Conservation (phyloP, 371 early-diverging fungal species). For the Mucor indicus region DNA sequence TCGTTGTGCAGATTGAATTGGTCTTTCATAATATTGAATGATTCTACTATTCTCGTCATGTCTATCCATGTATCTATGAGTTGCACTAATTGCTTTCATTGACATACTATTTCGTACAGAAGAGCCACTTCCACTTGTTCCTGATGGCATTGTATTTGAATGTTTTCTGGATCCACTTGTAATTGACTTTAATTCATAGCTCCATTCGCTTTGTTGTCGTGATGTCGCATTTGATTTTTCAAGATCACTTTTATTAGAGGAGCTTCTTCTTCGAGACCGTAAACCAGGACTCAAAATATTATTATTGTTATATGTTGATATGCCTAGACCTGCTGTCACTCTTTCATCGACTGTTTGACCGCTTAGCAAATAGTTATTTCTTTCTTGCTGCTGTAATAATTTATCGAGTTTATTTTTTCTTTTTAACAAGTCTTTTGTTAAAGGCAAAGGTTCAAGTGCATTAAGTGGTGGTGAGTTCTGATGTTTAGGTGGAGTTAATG, state of each 20-base stretch:
- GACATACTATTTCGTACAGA: slow-evolving; percentile 21
- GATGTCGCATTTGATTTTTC: slow-evolving; percentile 1
- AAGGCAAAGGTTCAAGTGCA: slow-evolving; percentile 25
- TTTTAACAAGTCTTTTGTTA: slow-evolving; percentile 41
- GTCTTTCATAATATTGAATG: slow-evolving; percentile 1
- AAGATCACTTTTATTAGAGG: slow-evolving; percentile 14
- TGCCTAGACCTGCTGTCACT: slow-evolving; percentile 39
- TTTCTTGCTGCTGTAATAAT: slow-evolving; percentile 21
- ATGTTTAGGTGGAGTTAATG: too few species aligned
- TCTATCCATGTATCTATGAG: slow-evolving; percentile 17
- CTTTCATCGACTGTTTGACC: slow-evolving; percentile 24
- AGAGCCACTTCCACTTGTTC: slow-evolving; percentile 21
- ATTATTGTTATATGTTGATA: slow-evolving; percentile 10
- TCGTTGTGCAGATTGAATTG: neutral
- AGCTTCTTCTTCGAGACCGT: slow-evolving; percentile 6
- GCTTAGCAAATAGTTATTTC: neutral
- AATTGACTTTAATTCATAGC: slow-evolving; percentile 17
- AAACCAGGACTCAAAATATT: slow-evolving; percentile 1
- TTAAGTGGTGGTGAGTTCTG: neutral
- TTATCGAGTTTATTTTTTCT: slow-evolving; percentile 43
- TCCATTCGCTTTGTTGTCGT: slow-evolving; percentile 14
- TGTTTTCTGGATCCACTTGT: too few species aligned
- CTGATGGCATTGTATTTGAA: slow-evolving; percentile 2
- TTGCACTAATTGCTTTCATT: slow-evolving; percentile 13
- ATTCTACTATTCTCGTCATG: neutral